Evolutionary conservation across 1,284 basidiomycete species (phyloP).

Genomic region (Apiotrichum brassicae): DNA sequence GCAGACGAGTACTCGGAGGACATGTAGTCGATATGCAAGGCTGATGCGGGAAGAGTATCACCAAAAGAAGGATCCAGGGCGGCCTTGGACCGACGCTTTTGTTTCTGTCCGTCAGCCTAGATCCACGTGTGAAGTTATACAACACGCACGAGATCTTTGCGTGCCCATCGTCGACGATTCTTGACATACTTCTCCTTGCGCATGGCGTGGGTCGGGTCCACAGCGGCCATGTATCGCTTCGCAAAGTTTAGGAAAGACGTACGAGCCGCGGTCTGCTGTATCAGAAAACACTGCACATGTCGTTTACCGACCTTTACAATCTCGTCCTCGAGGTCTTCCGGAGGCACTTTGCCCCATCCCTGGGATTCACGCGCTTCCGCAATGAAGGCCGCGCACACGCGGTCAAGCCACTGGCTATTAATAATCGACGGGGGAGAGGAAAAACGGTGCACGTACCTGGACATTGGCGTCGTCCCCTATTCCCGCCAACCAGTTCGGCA

Average conservation of each 20-base stretch:
- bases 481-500: constrained; percentile 19
- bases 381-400: constrained; percentile 16
- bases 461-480: constrained; percentile 13
- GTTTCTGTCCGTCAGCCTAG: constrained; percentile 31
- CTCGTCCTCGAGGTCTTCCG: constrained; percentile 20
- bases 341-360: constrained; percentile 16
- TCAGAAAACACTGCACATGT: neutral
- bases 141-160: constrained; percentile 42
- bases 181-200: constrained; percentile 38
- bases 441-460: constrained; percentile 10
- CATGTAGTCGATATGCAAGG: constrained; percentile 45
- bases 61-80: constrained; percentile 24
- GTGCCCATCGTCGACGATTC: constrained; percentile 43
- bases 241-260: constrained; percentile 42
- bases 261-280: constrained; percentile 20
- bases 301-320: constrained; percentile 10
- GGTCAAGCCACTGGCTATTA: constrained; percentile 19
- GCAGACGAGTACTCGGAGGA: constrained; percentile 45
- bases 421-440: neutral
- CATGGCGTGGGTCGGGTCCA: constrained; percentile 28
- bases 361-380: constrained; percentile 11
- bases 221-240: constrained; percentile 37
- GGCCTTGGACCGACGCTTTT: constrained; percentile 38
- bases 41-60: constrained; percentile 22
- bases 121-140: neutral